Base-by-base conservation (phyloP, 1,284 basidiomycete genomes). In the Rhodotorula mucilaginosa region DNA sequence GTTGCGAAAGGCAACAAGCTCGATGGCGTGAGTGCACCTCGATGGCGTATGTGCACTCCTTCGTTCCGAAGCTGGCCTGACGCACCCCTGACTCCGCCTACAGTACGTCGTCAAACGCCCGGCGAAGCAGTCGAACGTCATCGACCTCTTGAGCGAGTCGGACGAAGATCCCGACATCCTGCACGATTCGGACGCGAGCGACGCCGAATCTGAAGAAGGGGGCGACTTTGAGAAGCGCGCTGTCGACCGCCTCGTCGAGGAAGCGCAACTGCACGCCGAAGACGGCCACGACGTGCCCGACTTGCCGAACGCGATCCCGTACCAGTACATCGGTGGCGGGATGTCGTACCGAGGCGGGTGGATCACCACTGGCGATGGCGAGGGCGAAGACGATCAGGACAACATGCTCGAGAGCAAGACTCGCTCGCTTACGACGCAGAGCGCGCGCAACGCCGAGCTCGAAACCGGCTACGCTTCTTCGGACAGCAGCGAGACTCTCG, bases 161-260 rank as follows among this genome's bases (percentile, higher is more conserved):
- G 54, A 66, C 31, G 65, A 67, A 23, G 64, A 48, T 19, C 47
- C 56, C 3, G 54, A 60, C 54, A 19, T 59, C 48, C 31, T 59
- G 18, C 56, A 12, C 56, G 65, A 61, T n/a, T 67, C 61, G 64
- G 69, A 70, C 29, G 51, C 62, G 39, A 29, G 46, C n/a, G 56
- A 63, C 23, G 64, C 29, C 23, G 26, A 29, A 10, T 60, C 61
- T 10, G 64, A 29, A 44, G 51, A 54, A n/a, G 61, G 51, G 5
- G 46, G 51, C 56, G 68, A 69, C 46, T 60, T 70, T 15, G 58
- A 57, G 34, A 66, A 58, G 49, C 72, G 68, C 29, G 64, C 60
- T n/a, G 58, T 71, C 8, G 62, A 67, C 47, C 64, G 54, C 21
- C 46, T 72, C 5, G 65, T 58, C 26, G 23, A 47, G 31, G 61